phyloP scores from a whole-genome alignment of 495 filamentous ascomycete genomes.

The Penicillium paradoxum region DNA sequence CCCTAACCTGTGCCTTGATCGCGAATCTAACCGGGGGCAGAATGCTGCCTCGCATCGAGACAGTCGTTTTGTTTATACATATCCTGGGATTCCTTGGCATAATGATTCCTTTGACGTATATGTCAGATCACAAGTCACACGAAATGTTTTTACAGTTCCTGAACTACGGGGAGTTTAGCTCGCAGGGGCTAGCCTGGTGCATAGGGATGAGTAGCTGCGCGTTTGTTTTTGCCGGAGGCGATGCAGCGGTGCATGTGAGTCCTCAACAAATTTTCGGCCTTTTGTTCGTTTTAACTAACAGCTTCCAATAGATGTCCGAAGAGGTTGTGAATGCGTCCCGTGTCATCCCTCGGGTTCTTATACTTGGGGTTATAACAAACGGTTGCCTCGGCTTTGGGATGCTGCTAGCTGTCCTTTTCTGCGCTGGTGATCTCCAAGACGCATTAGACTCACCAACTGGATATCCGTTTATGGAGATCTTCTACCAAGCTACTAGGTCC shows the following conservation, averaged over 20 bases:
- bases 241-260: conserved; percentile 40
- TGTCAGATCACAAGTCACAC: conserved; percentile 36
- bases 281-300: not conserved
- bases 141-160: conserved; percentile 45
- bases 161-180: conserved; percentile 42
- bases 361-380: conserved; percentile 44
- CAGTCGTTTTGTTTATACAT: conserved; percentile 43
- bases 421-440: conserved; percentile 36
- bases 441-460: conserved; percentile 31
- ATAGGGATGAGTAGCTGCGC: conserved; percentile 38
- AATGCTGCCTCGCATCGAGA: conserved; percentile 41
- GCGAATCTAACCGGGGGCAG: conserved; percentile 39
- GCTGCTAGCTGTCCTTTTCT: conserved; percentile 46
- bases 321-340: conserved; percentile 45
- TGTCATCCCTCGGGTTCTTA: conserved; percentile 42
- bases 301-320: conserved; percentile 43
- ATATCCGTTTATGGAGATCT: conserved; percentile 51
- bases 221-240: conserved; percentile 39
- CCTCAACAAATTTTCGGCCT: not conserved
- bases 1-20: conserved; percentile 29
- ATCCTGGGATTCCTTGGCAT: conserved; percentile 50
- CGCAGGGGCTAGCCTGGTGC: conserved; percentile 40
- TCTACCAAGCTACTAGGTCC: conserved; percentile 38
- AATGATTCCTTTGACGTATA: conserved; percentile 43
- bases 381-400: conserved; percentile 47